Conservation (phyloP, 176 grass and related monocot species). For the Aegilops sharonensis region DNA sequence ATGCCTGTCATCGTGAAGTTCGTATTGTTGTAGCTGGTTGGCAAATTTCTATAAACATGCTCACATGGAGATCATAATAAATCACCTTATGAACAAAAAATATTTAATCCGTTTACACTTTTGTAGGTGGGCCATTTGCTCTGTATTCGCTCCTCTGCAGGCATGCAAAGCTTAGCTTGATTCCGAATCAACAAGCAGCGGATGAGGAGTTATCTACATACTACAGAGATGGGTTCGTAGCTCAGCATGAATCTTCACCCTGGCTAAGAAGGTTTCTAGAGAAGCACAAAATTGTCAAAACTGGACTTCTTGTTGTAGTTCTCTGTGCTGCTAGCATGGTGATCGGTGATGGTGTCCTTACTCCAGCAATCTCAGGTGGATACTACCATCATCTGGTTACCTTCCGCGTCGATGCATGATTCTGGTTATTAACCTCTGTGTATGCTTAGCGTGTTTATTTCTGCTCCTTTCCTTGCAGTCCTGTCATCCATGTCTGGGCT, state of each 20-base stretch:
- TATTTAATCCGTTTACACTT: constrained; percentile 14
- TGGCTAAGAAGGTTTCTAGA: constrained; percentile 84
- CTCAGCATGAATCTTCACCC: constrained; percentile 47
- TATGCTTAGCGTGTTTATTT: constrained; percentile 25
- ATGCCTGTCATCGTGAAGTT: not conserved
- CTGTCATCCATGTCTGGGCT: constrained; percentile 95
- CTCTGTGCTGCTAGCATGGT: constrained; percentile 93
- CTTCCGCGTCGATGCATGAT: not conserved
- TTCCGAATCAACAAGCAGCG: constrained; percentile 95
- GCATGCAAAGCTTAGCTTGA: constrained; percentile 89
- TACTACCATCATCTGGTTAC: constrained; percentile 7
- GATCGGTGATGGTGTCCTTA: constrained; percentile 92
- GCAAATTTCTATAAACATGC: not conserved
- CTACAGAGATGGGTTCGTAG: constrained; percentile 49
- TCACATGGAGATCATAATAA: constrained; percentile 8
- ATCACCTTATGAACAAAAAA: not conserved
- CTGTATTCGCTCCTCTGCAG: constrained; percentile 93
- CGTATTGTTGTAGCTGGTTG: not conserved
- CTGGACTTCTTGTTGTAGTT: constrained; percentile 74
- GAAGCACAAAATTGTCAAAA: constrained; percentile 76
- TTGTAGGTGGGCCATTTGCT: constrained; percentile 93
- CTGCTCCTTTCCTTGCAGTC: constrained; percentile 57
- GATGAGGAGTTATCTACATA: constrained; percentile 96
- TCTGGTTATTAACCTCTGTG: constrained; percentile 24
- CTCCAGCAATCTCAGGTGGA: constrained; percentile 93